Evolutionary conservation across 345 rosid genomes (phyloP), one percentile per base, ranked within the genome.

Genomic region (Citrus sp.): DNA sequence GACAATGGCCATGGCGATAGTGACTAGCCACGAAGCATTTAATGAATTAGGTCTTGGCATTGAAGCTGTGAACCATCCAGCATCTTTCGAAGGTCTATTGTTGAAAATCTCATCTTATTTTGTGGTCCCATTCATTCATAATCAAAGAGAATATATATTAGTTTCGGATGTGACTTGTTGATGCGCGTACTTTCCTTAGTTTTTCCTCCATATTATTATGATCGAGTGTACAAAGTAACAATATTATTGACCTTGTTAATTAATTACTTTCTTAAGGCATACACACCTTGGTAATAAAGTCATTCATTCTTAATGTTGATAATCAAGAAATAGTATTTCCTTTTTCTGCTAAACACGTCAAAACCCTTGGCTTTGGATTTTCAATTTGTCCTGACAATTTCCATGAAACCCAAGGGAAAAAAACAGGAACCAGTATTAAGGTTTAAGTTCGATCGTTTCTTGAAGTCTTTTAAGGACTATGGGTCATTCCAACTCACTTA

Each of bases 11-110:
- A 5, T 38, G 58, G 58, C 19, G 59, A 38, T 61, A 21, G 46
- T 19, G 62, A 51, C 18, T 21, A 22, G 7, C 21, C 14, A 38
- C 19, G 34, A 72, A 46, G 68, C 82, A 80, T 80, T 82, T 42
- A 85, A 56, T 67, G 70, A 66, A 80, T 78, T 78, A 73, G 77
- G 86, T 80, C 38, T 35, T 62, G 80, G 80, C 79, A 78, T 80
- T 85, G 59, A 80, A 78, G 78, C 16, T 7, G 2, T 40, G 59
- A 58, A 74, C 77, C 80, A 55, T 59, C 75, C 80, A 58, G 34
- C 80, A 78, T 73, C 46, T 4, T 75, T 62, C 28, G 59, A 40
- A 35, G 30, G n/a, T 73, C 55, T 37, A 5, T 32, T 22, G 24
- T 62, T 79, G 58, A 10, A 75, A 21, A 24, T 4, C 70, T 64